These are phyloP conservation scores for Sarocladium kiliense DNA, from an alignment of 2,329 filamentous ascomycete genomes.

Conservation along the genomic window DNA sequence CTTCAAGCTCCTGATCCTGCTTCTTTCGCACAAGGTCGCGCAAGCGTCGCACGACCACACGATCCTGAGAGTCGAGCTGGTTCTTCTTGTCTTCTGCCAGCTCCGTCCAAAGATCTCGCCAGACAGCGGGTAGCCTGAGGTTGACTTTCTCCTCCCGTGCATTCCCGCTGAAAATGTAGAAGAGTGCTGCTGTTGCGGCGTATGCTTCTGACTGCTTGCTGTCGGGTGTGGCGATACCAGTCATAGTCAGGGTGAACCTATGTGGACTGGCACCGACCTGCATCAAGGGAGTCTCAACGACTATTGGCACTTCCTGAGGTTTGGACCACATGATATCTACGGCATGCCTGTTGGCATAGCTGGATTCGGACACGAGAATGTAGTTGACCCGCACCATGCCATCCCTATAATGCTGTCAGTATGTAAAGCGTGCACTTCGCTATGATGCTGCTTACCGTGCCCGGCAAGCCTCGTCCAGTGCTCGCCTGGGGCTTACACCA, in stretches of 20 bases:
- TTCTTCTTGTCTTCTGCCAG: constrained; percentile 66
- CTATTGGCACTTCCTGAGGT: constrained; percentile 48
- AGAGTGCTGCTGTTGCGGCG: constrained; percentile 75
- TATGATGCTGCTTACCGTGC: constrained; percentile 51
- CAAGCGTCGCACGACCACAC: constrained; percentile 61
- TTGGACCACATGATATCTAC: constrained; percentile 77
- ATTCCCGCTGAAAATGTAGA: constrained; percentile 72
- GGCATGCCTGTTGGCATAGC: constrained; percentile 71
- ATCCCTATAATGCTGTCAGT: constrained; percentile 48
- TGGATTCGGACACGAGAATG: constrained; percentile 63
- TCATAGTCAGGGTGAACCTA: constrained; percentile 68
- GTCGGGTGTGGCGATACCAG: constrained; percentile 66
- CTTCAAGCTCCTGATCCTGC: constrained; percentile 63
- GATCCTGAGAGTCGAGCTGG: constrained; percentile 65
- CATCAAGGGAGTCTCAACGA: constrained; percentile 30
- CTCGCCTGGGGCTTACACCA: constrained; percentile 68
- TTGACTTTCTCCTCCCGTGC: constrained; percentile 82
- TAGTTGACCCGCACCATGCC: constrained; percentile 62
- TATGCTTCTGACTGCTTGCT: constrained; percentile 80
- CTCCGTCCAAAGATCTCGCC: constrained; percentile 83
- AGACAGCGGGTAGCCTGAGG: constrained; percentile 69
- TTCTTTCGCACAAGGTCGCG: constrained; percentile 65
- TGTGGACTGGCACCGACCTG: constrained; percentile 41
- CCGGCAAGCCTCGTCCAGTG: constrained; percentile 83
- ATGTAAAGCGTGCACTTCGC: too few species aligned